Percentiles rank a stretch among this genome's conserved stretches.
phyloP scores from a whole-genome alignment of 1,284 basidiomycete species.

The Phellopilus nigrolimitatus region DNA sequence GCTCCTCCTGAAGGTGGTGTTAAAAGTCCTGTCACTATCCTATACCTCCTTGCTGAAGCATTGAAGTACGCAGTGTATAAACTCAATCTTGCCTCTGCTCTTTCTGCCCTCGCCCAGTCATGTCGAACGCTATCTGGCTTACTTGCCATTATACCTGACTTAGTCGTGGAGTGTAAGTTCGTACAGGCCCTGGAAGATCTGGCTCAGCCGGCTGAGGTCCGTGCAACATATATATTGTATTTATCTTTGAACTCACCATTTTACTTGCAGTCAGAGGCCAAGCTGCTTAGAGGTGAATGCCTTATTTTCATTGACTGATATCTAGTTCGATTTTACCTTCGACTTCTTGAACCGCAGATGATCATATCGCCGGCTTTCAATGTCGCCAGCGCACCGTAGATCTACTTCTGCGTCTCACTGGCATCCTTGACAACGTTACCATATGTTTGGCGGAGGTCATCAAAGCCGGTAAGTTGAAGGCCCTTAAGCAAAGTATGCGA shows the following conservation, averaged over 20 bases:
- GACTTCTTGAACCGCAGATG: neutral
- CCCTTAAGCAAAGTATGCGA: neutral
- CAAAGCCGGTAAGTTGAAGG: neutral
- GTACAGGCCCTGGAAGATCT: slow-evolving; percentile 3
- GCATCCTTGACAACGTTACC: neutral
- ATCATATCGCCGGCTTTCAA: slow-evolving; percentile 6
- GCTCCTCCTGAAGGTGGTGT: slow-evolving; percentile 4
- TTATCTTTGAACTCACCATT: neutral
- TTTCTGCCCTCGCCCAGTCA: slow-evolving; percentile 7
- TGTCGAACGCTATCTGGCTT: neutral
- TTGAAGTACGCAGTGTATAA: neutral
- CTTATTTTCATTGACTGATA: neutral
- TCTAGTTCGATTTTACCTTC: neutral
- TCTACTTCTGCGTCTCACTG: neutral
- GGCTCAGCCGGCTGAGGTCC: slow-evolving; percentile 14
- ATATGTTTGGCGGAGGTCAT: slow-evolving; percentile 1
- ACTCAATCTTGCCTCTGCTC: slow-evolving; percentile 8
- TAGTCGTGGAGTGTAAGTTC: neutral
- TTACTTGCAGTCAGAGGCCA: slow-evolving; percentile 3
- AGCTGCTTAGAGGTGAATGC: slow-evolving; percentile 5
- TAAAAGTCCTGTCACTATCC: neutral
- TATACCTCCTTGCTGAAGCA: neutral
- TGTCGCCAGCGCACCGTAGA: slow-evolving; percentile 9
- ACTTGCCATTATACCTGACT: neutral
- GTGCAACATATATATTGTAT: neutral